Evolutionary conservation across 2,329 filamentous ascomycete species (phyloP), one percentile per base, ranked within the genome.

Genomic region (Rhynchosporium agropyri): DNA sequence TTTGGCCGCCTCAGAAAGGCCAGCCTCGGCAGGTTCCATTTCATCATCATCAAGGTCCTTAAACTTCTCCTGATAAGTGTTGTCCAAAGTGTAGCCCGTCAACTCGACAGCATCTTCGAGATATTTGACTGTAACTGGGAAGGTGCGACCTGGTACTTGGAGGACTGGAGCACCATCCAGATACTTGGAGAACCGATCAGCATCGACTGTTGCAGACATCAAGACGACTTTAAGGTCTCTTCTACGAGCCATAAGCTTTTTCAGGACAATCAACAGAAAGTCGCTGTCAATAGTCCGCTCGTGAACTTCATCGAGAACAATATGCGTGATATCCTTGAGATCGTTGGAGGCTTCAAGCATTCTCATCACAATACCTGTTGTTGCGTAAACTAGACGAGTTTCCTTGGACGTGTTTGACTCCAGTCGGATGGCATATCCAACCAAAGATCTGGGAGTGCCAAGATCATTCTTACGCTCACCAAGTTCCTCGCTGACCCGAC

Each of bases 161-260:
- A 99, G 80, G 46, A 98, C 87, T 0, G 94, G 94, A 0, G 94
- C 94, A 4, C 88, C 87, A 61, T 89, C 88, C 1, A 99, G 83
- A 73, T 98, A 99, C 10, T 86, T 85, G 0, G 95, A 97, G 74
- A 99, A 97, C 15, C 89, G 88, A 64, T 94, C 88, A 0, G 95
- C 92, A 75, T 99, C 92, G 7, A 99, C 92, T 0, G 95, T 99
- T 10, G 95, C 95, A 68, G 94, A 98, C 95, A 99, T 99, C 54
- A 99, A 83, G 43, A 99, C 84, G 26, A 99, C 89, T 76, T 96
- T 98, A 58, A 99, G 80, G 67, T 96, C 90, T 65, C 88, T 89
- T 60, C 94, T 68, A 20, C 85, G 84, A 36, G 84, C 75, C 78
- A 97, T 84, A 3, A 99, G 80, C 66, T 93, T 90, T 73, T 91